phyloP scores from a whole-genome alignment of 164 flowering plant species.

The Piper betle region DNA sequence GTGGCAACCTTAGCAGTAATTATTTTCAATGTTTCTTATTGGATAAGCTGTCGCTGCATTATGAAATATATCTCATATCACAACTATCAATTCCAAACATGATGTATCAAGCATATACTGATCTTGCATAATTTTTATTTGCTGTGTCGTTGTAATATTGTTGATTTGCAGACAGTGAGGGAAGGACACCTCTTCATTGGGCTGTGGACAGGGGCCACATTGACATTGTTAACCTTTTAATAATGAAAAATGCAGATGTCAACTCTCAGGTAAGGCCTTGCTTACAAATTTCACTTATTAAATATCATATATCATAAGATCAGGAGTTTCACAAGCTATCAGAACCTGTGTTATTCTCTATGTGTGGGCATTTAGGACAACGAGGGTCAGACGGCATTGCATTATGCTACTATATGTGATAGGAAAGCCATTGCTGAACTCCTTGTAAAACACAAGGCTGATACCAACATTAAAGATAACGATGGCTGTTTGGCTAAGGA shows the following conservation, averaged over 20 bases:
- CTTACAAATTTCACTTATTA: neutral
- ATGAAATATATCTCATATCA: too few species aligned
- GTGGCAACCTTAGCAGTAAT: neutral
- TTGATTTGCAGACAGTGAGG: conserved; percentile 73
- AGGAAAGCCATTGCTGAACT: conserved; percentile 66
- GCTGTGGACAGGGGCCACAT: conserved; percentile 95
- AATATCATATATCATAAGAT: neutral
- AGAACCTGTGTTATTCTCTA: too few species aligned
- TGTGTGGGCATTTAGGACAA: conserved; percentile 36
- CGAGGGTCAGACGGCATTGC: conserved; percentile 90
- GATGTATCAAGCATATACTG: neutral
- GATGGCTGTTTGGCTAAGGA: too few species aligned
- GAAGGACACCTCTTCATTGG: conserved; percentile 90
- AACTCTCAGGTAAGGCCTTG: conserved; percentile 50
- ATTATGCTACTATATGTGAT: conserved; percentile 83
- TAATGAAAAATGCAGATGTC: conserved; percentile 59
- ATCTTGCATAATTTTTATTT: too few species aligned
- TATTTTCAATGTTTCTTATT: too few species aligned
- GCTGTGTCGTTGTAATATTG: neutral
- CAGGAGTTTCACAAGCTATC: neutral
- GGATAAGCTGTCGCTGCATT: neutral
- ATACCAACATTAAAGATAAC: conserved; percentile 17
- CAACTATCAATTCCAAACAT: neutral
- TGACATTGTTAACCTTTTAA: conserved; percentile 37
- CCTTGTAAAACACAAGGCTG: conserved; percentile 72